Percentiles rank a stretch among this genome's conserved stretches.
These are phyloP conservation scores for Alloteropsis semialata DNA, from an alignment of 176 grass and related monocot species.

Conservation along the genomic window DNA sequence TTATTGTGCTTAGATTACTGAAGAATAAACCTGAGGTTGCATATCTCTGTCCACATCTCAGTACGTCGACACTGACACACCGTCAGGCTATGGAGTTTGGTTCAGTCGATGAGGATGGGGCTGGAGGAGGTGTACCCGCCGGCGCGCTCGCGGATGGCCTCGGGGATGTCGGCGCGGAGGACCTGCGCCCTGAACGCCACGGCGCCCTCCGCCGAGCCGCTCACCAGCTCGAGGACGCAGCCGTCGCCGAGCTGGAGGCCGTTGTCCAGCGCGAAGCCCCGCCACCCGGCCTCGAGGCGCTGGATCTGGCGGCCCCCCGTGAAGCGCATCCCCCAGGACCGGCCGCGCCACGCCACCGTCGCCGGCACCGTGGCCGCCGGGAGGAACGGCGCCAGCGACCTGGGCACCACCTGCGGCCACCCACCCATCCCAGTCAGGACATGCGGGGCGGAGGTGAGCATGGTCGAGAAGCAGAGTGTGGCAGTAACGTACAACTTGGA, in stretches of 20 bases:
- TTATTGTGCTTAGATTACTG: too few relatives aligned
- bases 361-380: not conserved
- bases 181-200: conserved; percentile 50
- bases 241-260: conserved; percentile 37
- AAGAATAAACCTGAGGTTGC: too few relatives aligned
- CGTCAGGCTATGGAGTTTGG: too few relatives aligned
- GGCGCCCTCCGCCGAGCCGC: not conserved
- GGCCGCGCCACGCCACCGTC: not conserved
- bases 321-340: conserved; percentile 48
- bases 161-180: conserved; percentile 36
- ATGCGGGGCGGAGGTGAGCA: not conserved
- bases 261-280: conserved; percentile 37
- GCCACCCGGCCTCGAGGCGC: conserved; percentile 38
- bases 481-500: conserved; percentile 44
- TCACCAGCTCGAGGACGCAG: conserved; percentile 48
- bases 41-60: too few relatives aligned
- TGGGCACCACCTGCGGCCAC: conserved; percentile 34
- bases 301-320: conserved; percentile 1
- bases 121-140: conserved; percentile 29
- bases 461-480: not conserved
- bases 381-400: conserved; percentile 23
- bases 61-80: too few relatives aligned
- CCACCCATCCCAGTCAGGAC: not conserved
- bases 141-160: not conserved
- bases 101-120: conserved; percentile 60